Base-by-base conservation (phyloP, 2,329 filamentous ascomycete genomes). In the Pestalotiopsis sp. region DNA sequence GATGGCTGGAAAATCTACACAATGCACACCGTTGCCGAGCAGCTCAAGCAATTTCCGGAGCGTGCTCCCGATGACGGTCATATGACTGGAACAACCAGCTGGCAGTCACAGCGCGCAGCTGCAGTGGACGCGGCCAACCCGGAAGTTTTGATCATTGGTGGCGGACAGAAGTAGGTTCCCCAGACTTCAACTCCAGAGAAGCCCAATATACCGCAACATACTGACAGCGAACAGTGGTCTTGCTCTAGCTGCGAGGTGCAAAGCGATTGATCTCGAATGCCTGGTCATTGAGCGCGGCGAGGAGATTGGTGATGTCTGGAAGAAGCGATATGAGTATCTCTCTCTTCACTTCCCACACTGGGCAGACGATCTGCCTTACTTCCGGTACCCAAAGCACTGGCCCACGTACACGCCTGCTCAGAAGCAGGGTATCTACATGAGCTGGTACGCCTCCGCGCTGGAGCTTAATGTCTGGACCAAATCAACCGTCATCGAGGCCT, bases 391-490 rank as follows among this genome's bases (percentile, higher is more conserved):
- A 1, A 75, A 78, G 58, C 81, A 79, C 62, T 83, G 80, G 81
- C 81, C 82, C 1, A 75, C 80, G 23, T 84, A 82, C 71, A 82
- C 81, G 0, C 80, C 81, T 0, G 83, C 83, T 69, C 81, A 84
- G 70, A 84, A 84, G 61, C 76, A 84, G 1, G 81, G 77, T 13
- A 80, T 81, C 65, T 84, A 82, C 80, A 81, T 84, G 38, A 82
- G 84, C 70, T 78, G 78, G 14, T 93, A 93, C 71, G 90, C 86
- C 0, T 85, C 82, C 4, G 78, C 89, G 0, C 81, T 93, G 23
- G 91, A 93, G 72, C 83, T 93, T 49, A 91, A 92, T 70, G 85
- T 92, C 31, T 92, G 90, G 91, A 87, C 83, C 0, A 80, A 78
- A 11, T 88, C 89, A 0, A 84, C 80, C 1, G 72, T 92, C 0